These are phyloP conservation scores for Trifolium subterraneum DNA, from an alignment of 306 rosid species.

Conservation along the genomic window DNA sequence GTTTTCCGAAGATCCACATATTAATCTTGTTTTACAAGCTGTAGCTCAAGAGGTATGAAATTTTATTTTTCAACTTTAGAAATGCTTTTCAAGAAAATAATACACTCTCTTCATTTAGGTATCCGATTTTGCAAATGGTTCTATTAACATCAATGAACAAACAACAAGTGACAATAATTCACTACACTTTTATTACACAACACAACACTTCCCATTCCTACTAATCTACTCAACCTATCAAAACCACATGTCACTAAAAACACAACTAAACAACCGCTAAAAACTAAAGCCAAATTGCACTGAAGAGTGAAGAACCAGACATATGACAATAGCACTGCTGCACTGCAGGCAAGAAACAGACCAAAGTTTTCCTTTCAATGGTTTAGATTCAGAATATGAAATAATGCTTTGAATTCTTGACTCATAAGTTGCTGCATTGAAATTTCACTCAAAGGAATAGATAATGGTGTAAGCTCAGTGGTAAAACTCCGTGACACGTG, in stretches of 20 bases:
- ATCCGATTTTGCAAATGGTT: background rate
- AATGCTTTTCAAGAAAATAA: background rate
- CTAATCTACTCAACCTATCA: no score
- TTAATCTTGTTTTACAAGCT: background rate
- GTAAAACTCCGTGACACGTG: background rate
- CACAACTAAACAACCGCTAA: background rate
- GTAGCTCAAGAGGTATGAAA: background rate
- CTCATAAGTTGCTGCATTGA: slow-evolving; percentile 25
- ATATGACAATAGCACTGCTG: no score
- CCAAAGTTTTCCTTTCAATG: background rate
- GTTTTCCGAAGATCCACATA: background rate
- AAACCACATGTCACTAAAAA: no score
- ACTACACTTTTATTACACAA: background rate
- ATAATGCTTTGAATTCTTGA: background rate
- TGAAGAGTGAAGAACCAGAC: no score
- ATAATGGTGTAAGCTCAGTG: background rate
- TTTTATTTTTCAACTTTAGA: background rate
- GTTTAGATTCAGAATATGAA: background rate
- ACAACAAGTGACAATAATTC: background rate
- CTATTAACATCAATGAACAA: background rate
- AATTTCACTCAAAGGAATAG: background rate
- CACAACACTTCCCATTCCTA: no score
- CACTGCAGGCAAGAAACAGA: no score
- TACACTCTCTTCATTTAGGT: background rate
- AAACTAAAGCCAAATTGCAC: no score